Evolutionary conservation across 2,329 filamentous ascomycete genomes (phyloP).

Genomic region (Aspergillus amoenus): DNA sequence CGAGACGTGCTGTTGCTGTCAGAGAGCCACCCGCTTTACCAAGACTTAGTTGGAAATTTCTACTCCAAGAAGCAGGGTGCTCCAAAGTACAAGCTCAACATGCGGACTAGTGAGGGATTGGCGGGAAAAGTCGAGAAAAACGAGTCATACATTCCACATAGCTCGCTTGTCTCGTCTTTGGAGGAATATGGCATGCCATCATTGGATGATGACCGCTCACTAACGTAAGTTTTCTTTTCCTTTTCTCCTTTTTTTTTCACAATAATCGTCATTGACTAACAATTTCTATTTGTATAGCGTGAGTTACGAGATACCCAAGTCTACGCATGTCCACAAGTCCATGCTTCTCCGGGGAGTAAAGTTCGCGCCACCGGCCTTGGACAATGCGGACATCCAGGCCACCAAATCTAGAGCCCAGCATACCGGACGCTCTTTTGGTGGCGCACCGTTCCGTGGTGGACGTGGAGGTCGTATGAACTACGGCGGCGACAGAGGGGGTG

Average conservation of each 20-base stretch:
- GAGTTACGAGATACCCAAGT: slow-evolving; percentile 77
- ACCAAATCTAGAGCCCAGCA: slow-evolving; percentile 66
- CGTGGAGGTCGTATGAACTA: slow-evolving; percentile 57
- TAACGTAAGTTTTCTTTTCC: slow-evolving; percentile 62
- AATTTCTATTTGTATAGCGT: slow-evolving; percentile 57
- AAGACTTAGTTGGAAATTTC: slow-evolving; percentile 79
- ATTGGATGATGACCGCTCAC: slow-evolving; percentile 80
- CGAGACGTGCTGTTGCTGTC: slow-evolving; percentile 81
- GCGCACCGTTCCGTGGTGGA: slow-evolving; percentile 58
- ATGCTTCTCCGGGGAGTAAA: slow-evolving; percentile 86
- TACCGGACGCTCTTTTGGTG: slow-evolving; percentile 68
- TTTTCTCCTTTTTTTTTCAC: slow-evolving; percentile 20
- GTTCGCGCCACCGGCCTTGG: slow-evolving; percentile 69
- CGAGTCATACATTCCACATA: slow-evolving; percentile 79
- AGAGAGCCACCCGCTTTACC: slow-evolving; percentile 79
- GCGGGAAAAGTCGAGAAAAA: slow-evolving; percentile 80
- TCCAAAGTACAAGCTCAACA: slow-evolving; percentile 69
- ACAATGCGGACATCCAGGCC: slow-evolving; percentile 71
- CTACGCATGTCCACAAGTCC: slow-evolving; percentile 77
- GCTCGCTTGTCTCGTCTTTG: slow-evolving; percentile 75
- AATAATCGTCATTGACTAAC: not conserved
- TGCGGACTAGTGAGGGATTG: slow-evolving; percentile 72
- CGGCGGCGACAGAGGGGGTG: slow-evolving; percentile 45
- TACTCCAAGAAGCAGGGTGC: slow-evolving; percentile 83
- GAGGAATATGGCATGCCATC: slow-evolving; percentile 69